A percentile compares a stretch with the other conserved stretches of the same genome.
Conservation (phyloP, 2,329 filamentous ascomycete species). For the Stromatinia cepivora region DNA sequence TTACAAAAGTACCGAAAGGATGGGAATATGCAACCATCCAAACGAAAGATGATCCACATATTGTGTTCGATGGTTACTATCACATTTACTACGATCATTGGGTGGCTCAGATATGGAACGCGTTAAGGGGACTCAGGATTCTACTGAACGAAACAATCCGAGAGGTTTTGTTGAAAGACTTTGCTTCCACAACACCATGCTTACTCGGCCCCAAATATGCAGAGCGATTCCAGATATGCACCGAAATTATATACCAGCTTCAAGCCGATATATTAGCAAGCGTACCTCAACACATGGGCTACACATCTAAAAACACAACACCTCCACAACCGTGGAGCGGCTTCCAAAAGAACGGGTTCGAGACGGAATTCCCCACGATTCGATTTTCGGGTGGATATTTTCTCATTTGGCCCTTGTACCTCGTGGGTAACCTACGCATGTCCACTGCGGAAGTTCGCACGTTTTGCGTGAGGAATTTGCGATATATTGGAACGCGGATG, state of each 20-base stretch:
- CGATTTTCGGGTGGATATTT: slow-evolving; percentile 32
- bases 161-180: slow-evolving; percentile 27
- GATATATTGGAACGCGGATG: slow-evolving; percentile 30
- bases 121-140: slow-evolving; percentile 33
- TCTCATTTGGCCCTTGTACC: slow-evolving; percentile 38
- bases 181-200: slow-evolving; percentile 13
- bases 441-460: slow-evolving; percentile 24
- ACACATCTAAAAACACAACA: not conserved
- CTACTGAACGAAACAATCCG: slow-evolving; percentile 35
- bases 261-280: slow-evolving; percentile 35
- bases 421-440: slow-evolving; percentile 31
- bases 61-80: slow-evolving; percentile 37
- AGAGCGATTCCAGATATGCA: slow-evolving; percentile 23
- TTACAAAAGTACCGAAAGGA: slow-evolving; percentile 24
- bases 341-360: not conserved
- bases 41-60: slow-evolving; percentile 31
- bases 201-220: slow-evolving; percentile 27
- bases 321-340: not conserved
- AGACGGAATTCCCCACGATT: slow-evolving; percentile 17
- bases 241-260: slow-evolving; percentile 27
- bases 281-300: slow-evolving; percentile 33
- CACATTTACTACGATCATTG: slow-evolving; percentile 36
- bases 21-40: slow-evolving; percentile 35
- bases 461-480: slow-evolving; percentile 33
- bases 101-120: slow-evolving; percentile 39